Percentiles rank a stretch among this genome's conserved stretches.
Conservation (phyloP, 176 grass and related monocot species). For the Puccinellia tenuiflora region DNA sequence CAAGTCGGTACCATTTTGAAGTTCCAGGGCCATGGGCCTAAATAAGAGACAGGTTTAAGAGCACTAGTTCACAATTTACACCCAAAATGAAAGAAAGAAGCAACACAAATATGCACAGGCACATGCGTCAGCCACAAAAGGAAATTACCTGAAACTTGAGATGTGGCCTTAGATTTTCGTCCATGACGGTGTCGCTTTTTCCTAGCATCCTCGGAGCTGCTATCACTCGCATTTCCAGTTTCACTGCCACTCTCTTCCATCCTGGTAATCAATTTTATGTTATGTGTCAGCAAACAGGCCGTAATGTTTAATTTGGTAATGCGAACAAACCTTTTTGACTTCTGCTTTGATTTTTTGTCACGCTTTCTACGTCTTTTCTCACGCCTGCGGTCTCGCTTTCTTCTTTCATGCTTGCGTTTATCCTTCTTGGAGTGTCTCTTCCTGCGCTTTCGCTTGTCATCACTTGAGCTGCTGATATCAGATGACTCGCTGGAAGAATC, state of each 20-base stretch:
- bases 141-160: slow-evolving; percentile 69
- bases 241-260: slow-evolving; percentile 42
- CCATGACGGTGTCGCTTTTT: slow-evolving; percentile 37
- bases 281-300: neutral
- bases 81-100: slow-evolving; percentile 2
- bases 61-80: neutral
- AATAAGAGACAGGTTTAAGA: neutral
- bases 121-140: neutral
- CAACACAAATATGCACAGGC: neutral
- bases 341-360: slow-evolving; percentile 78
- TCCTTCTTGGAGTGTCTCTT: slow-evolving; percentile 65
- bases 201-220: slow-evolving; percentile 51
- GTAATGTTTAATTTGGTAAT: slow-evolving; percentile 8
- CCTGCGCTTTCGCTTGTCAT: slow-evolving; percentile 57
- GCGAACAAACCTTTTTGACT: slow-evolving; percentile 48
- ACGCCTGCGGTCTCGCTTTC: slow-evolving; percentile 64
- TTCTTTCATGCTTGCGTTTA: slow-evolving; percentile 66
- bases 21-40: neutral
- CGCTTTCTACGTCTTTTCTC: slow-evolving; percentile 73
- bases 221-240: slow-evolving; percentile 41
- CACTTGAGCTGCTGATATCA: slow-evolving; percentile 88
- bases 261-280: slow-evolving; percentile 39
- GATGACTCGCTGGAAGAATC: slow-evolving; percentile 69
- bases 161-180: slow-evolving; percentile 52
- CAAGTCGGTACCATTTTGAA: neutral